Base-by-base conservation (phyloP, 2,329 filamentous ascomycete species). In the Cladosporium sp. region DNA sequence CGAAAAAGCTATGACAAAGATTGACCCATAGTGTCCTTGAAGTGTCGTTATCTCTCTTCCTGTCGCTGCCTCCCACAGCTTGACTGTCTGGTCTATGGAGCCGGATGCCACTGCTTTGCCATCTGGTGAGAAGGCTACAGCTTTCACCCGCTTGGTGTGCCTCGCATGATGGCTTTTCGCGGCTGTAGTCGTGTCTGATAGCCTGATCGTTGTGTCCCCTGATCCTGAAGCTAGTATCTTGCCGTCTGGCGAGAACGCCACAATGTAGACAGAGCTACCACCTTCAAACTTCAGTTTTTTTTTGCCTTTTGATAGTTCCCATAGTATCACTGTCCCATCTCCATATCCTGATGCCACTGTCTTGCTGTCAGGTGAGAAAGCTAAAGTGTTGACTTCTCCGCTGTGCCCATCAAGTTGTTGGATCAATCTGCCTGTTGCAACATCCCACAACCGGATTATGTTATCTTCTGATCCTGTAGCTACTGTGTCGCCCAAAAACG, bases 261-360 rank as follows among this genome's bases (percentile, higher is more conserved):
- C 24, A n/a, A 24, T 2, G 11, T 18, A 10, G 18, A 54, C 24
- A 8, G 49, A 7, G 21, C 28, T 28, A 8, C 12, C 15, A 28
- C 68, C 65, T 60, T 75, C 68, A n/a, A 74, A 68, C 47, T 69
- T 75, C 65, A 74, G 72, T 8, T 58, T 51, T 54, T 51, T 38
- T 21, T 61, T 44, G 44, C 68, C 64, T n/a, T 59, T 67, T 7
- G 21, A 47, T 3, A 26, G 12, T 38, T 71, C 59, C 71, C 68
- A 73, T 26, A 70, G 66, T 70, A 55, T 7, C 63, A 52, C 49
- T 8, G 24, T 28, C 47, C n/a, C 21, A 8, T 51, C 47, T 2
- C 26, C 49, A 24, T 24, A 52, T 28, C 49, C 49, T 15, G 49
- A 52, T 28, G 49, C 49, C 14, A 28, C 24, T 30, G 26, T 52